Conservation (phyloP, 2,329 filamentous ascomycete species). For the Boeremia lycopersici region DNA sequence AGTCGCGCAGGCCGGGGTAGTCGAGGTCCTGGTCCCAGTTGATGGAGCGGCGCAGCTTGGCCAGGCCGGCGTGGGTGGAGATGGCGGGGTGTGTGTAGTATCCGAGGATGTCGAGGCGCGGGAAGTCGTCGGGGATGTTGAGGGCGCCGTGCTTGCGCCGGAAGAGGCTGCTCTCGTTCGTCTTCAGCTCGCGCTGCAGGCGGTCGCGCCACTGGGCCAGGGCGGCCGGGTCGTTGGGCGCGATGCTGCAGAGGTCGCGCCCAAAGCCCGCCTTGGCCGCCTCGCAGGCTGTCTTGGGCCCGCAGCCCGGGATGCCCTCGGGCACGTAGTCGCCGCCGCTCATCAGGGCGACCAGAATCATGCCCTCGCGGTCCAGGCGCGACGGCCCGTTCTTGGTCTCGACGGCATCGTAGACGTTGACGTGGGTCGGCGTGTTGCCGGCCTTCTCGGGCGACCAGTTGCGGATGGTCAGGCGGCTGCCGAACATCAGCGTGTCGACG, state of each 20-base stretch:
- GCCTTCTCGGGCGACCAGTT: constrained; percentile 80
- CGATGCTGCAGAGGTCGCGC: constrained; percentile 70
- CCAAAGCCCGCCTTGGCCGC: constrained; percentile 90
- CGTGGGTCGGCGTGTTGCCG: constrained; percentile 79
- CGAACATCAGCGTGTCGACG: constrained; percentile 98
- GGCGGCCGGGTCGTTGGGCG: constrained; percentile 62
- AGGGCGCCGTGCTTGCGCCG: constrained; percentile 75
- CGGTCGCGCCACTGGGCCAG: constrained; percentile 73
- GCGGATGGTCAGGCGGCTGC: constrained; percentile 76
- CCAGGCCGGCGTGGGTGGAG: constrained; percentile 65
- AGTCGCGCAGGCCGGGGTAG: constrained; percentile 70
- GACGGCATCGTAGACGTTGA: constrained; percentile 76
- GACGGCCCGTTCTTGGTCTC: constrained; percentile 60
- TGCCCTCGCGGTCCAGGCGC: constrained; percentile 80
- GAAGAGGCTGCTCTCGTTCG: constrained; percentile 85
- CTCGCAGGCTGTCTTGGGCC: constrained; percentile 85
- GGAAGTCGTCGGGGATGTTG: constrained; percentile 79
- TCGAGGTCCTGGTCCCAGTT: constrained; percentile 70
- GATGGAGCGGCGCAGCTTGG: constrained; percentile 60
- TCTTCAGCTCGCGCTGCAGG: constrained; percentile 75
- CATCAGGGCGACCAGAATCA: constrained; percentile 93
- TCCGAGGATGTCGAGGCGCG: constrained; percentile 75
- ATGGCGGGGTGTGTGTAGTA: constrained; percentile 90
- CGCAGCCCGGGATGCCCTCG: constrained; percentile 85
- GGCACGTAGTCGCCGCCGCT: constrained; percentile 95